Evolutionary conservation across 768 basidiomycete species (phyloP).

Genomic region (Agrocybe chaxingu): DNA sequence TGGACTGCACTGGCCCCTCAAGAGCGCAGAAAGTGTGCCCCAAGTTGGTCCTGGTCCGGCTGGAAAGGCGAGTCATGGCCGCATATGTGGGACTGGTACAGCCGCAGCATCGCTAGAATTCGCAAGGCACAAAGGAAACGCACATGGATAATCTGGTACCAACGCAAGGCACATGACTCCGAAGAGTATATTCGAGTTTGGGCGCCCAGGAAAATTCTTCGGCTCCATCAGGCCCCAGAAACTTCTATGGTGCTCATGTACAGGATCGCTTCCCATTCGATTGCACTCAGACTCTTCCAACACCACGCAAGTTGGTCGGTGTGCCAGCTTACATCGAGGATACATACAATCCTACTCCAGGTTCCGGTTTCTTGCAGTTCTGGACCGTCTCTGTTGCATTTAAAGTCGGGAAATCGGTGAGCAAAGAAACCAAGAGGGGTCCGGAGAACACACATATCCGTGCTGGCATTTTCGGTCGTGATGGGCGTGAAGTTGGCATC

Average conservation of each 20-base stretch:
- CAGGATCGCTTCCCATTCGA: conserved; percentile 5
- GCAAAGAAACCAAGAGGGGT: too few species aligned
- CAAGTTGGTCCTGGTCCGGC: conserved; percentile 12
- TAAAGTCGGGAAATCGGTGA: too few species aligned
- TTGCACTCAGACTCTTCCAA: conserved; percentile 1
- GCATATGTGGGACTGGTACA: conserved; percentile 1
- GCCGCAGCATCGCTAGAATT: not conserved
- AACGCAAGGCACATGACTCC: conserved; percentile 8
- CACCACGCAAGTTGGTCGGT: not conserved
- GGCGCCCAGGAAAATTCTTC: not conserved
- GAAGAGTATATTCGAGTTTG: conserved; percentile 4
- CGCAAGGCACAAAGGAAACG: conserved; percentile 2
- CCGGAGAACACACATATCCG: too few species aligned
- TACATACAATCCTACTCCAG: conserved; percentile 4
- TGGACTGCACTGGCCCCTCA: conserved; percentile 4
- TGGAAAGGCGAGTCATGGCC: conserved; percentile 5
- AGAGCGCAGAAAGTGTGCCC: not conserved
- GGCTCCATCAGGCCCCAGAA: not conserved
- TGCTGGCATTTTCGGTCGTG: not conserved
- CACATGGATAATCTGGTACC: conserved; percentile 13
- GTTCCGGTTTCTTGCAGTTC: conserved; percentile 11
- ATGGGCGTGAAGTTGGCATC: conserved; percentile 3
- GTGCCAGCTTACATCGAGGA: conserved; percentile 5
- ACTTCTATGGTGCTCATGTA: conserved; percentile 1
- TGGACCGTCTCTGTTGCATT: conserved; percentile 7